phyloP scores from a whole-genome alignment of 1,139 yeast species.

The Nakaseomyces delphensis region DNA sequence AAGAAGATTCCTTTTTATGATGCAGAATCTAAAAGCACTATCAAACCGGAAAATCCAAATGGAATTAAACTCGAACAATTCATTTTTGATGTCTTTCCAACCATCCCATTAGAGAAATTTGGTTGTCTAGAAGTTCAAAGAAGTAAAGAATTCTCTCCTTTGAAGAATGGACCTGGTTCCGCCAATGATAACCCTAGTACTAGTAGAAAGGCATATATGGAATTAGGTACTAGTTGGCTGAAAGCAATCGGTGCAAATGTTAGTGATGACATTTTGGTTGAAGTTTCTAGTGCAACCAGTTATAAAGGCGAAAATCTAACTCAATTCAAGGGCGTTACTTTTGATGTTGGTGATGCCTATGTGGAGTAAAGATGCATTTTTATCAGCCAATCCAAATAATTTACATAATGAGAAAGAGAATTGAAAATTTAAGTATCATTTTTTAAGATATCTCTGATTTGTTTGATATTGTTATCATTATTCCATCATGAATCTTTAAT shows the following conservation, averaged over 20 bases:
- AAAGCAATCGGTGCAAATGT: conserved; percentile 55
- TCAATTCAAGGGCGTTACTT: conserved; percentile 44
- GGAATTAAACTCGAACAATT: conserved; percentile 95
- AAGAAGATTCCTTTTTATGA: conserved; percentile 66
- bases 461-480: not conserved
- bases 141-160: conserved; percentile 78
- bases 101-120: conserved; percentile 61
- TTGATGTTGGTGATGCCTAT: conserved; percentile 28
- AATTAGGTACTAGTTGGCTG: conserved; percentile 73
- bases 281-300: conserved; percentile 65
- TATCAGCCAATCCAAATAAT: not conserved
- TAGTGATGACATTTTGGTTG: conserved; percentile 50
- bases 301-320: conserved; percentile 82
- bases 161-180: conserved; percentile 84
- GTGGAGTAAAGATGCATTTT: conserved; percentile 8
- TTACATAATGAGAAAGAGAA: too few relatives aligned
- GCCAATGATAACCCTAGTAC: conserved; percentile 78
- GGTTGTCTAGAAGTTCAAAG: conserved; percentile 92
- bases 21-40: conserved; percentile 41
- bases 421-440: not conserved
- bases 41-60: conserved; percentile 65
- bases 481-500: not conserved
- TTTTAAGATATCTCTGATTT: not conserved
- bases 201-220: conserved; percentile 57
- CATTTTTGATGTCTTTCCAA: conserved; percentile 91